A percentile compares a stretch with the other conserved stretches of the same genome.
These are phyloP conservation scores for Aaosphaeria arxii DNA, from an alignment of 2,329 filamentous ascomycete genomes.

Conservation along the genomic window DNA sequence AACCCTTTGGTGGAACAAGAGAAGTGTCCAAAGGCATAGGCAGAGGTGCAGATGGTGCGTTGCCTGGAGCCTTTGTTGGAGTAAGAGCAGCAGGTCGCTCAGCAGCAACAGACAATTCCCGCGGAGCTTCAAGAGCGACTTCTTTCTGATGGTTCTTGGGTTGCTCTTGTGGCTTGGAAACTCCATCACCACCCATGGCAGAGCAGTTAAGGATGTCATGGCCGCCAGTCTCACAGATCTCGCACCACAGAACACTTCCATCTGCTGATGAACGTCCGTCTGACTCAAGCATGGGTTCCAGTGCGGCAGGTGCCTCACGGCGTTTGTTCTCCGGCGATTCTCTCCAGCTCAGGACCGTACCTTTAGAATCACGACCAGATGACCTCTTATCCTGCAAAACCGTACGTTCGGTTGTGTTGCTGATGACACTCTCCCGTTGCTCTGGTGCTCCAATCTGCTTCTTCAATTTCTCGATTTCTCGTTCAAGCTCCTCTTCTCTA, in stretches of 20 bases:
- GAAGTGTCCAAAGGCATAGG: slow-evolving; percentile 24
- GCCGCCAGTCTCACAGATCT: slow-evolving; percentile 88
- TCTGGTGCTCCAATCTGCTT: slow-evolving; percentile 32
- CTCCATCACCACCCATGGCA: slow-evolving; percentile 68
- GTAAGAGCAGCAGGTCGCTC: slow-evolving; percentile 27
- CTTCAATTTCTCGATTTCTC: slow-evolving; percentile 65
- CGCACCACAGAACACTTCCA: slow-evolving; percentile 76
- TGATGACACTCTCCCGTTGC: slow-evolving; percentile 54
- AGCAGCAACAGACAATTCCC: slow-evolving; percentile 31
- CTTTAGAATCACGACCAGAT: slow-evolving; percentile 64
- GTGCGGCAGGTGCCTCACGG: slow-evolving; percentile 41
- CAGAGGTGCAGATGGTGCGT: slow-evolving; percentile 31
- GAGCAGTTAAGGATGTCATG: slow-evolving; percentile 95
- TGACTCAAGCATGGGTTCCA: slow-evolving; percentile 69
- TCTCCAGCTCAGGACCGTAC: slow-evolving; percentile 60
- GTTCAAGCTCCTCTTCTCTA: slow-evolving; percentile 82
- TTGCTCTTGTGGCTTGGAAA: slow-evolving; percentile 16
- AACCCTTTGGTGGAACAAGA: slow-evolving; percentile 34
- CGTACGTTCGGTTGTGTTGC: slow-evolving; percentile 51
- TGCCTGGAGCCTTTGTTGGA: slow-evolving; percentile 32
- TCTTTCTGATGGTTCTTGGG: slow-evolving; percentile 24
- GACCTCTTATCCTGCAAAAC: slow-evolving; percentile 49
- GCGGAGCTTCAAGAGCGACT: slow-evolving; percentile 28
- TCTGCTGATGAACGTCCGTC: slow-evolving; percentile 61
- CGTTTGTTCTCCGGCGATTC: slow-evolving; percentile 27